Conservation (phyloP, 2,329 filamentous ascomycete species). For the Sclerotinia subarctica region DNA sequence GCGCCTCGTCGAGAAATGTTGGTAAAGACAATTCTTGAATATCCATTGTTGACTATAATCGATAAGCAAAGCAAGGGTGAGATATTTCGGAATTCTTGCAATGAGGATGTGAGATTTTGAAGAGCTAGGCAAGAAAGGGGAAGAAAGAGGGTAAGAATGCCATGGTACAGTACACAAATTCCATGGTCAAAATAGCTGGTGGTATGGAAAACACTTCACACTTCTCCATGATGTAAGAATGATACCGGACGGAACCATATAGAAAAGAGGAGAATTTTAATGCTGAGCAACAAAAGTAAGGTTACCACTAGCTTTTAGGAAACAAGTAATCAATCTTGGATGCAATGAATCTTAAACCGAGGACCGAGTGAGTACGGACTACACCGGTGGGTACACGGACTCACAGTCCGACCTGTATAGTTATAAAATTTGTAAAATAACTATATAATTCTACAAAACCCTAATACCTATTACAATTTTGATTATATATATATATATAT, state of each 20-base stretch:
- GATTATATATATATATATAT: too few species aligned
- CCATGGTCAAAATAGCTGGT: background rate
- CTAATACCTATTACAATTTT: too few species aligned
- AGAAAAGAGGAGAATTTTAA: background rate
- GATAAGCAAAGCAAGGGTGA: background rate
- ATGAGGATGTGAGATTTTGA: background rate
- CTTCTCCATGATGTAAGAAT: background rate
- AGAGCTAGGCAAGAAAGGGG: background rate
- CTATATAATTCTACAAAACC: too few species aligned
- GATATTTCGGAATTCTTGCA: background rate
- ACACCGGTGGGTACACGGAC: too few species aligned
- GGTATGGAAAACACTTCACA: background rate
- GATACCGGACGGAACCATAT: background rate
- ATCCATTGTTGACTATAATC: constrained; percentile 7
- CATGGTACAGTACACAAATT: background rate
- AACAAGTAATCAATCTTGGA: too few species aligned
- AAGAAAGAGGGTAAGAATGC: background rate
- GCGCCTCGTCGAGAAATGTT: constrained; percentile 48
- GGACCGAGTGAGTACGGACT: too few species aligned
- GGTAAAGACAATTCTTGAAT: constrained; percentile 24
- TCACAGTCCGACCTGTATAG: too few species aligned
- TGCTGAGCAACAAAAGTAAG: background rate
- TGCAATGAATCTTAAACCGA: too few species aligned
- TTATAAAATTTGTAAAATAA: too few species aligned
- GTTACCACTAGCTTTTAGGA: too few species aligned